Evolutionary conservation across 495 filamentous ascomycete species (phyloP).

Genomic region (Umbilicaria muhlenbergii): DNA sequence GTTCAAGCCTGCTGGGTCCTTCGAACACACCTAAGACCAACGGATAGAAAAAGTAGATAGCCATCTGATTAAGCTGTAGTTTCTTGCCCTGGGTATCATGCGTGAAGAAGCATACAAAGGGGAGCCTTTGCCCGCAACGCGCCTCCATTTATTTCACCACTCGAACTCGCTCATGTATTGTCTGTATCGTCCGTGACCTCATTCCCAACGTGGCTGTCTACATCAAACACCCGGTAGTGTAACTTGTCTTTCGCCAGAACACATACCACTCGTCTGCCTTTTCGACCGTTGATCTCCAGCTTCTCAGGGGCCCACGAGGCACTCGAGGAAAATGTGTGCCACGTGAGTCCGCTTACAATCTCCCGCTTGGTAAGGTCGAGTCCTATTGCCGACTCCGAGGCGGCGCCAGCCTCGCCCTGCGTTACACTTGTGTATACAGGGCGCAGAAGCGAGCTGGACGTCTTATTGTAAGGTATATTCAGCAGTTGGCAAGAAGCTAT

Average conservation of each 20-base stretch:
- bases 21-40: too few species aligned
- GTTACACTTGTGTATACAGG: too few species aligned
- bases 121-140: not conserved
- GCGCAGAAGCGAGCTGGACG: slow-evolving; percentile 21
- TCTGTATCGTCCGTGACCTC: slow-evolving; percentile 21
- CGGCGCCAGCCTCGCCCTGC: too few species aligned
- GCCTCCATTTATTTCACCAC: slow-evolving; percentile 4
- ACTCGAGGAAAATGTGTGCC: slow-evolving; percentile 5
- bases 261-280: slow-evolving; percentile 35
- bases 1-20: too few species aligned
- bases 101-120: not conserved
- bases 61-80: too few species aligned
- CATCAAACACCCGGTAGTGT: slow-evolving; percentile 40
- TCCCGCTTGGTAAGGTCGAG: slow-evolving; percentile 2
- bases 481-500: slow-evolving; percentile 10
- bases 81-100: too few species aligned
- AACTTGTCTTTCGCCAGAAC: slow-evolving; percentile 38
- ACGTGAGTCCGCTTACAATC: slow-evolving; percentile 1
- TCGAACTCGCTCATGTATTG: slow-evolving; percentile 9
- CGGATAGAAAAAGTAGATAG: too few species aligned
- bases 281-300: slow-evolving; percentile 38
- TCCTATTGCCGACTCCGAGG: not conserved
- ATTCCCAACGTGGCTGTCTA: slow-evolving; percentile 28
- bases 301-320: slow-evolving; percentile 22
- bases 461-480: slow-evolving; percentile 11